Conservation (phyloP, 202 grass and related monocot species). For the Zizania palustris region DNA sequence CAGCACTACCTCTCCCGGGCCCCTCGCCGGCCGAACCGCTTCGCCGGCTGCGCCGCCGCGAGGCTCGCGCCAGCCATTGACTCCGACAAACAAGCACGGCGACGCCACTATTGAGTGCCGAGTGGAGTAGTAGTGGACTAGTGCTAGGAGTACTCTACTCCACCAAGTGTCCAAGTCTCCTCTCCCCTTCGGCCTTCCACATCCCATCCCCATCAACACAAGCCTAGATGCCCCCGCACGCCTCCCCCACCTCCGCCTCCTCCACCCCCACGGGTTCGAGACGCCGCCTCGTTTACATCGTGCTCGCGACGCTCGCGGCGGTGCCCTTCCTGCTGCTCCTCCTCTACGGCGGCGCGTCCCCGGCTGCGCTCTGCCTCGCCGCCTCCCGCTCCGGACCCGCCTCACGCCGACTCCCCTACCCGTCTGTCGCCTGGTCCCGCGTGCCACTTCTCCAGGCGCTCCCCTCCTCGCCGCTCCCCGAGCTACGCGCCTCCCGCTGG, state of each 20-base stretch:
- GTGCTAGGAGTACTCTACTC: neutral
- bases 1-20: neutral
- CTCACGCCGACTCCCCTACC: constrained; percentile 48
- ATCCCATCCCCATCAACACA: neutral
- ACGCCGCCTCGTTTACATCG: constrained; percentile 51
- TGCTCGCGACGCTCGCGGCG: constrained; percentile 55
- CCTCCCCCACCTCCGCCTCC: constrained; percentile 29
- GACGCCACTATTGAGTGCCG: neutral
- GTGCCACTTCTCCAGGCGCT: constrained; percentile 49
- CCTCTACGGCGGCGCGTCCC: constrained; percentile 34
- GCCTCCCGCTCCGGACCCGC: constrained; percentile 11
- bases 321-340: constrained; percentile 54
- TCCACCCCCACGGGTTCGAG: constrained; percentile 24
- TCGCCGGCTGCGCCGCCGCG: constrained; percentile 19
- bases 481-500: constrained; percentile 55
- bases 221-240: constrained; percentile 37
- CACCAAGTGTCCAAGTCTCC: no score
- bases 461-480: constrained; percentile 47
- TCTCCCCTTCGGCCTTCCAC: neutral
- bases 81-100: neutral
- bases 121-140: neutral
- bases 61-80: constrained; percentile 33
- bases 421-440: constrained; percentile 56
- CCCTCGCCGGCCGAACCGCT: constrained; percentile 10
- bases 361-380: constrained; percentile 44